A percentile compares a stretch with the other conserved stretches of the same genome.
Evolutionary conservation across 768 basidiomycete species (phyloP).

Genomic region (Collybia nuda): DNA sequence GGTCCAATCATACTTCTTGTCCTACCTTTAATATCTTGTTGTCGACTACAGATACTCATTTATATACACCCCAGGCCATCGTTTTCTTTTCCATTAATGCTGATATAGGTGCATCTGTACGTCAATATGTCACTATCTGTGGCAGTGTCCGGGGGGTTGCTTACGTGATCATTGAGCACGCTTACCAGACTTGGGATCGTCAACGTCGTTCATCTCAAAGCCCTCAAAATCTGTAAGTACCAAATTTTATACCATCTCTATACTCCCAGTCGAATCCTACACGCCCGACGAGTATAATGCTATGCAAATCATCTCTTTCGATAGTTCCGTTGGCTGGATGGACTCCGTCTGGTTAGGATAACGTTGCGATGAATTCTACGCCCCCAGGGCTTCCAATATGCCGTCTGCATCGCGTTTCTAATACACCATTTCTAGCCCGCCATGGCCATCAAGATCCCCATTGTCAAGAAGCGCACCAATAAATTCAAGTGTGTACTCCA

Average conservation of each 20-base stretch:
- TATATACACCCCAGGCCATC: too few relatives aligned
- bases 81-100: too few relatives aligned
- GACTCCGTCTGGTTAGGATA: constrained; percentile 33
- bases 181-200: constrained; percentile 20
- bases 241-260: constrained; percentile 22
- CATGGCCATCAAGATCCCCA: constrained; percentile 55
- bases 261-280: constrained; percentile 12
- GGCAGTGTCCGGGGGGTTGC: constrained; percentile 12
- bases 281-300: constrained; percentile 12
- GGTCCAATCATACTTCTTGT: too few relatives aligned
- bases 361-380: constrained; percentile 8
- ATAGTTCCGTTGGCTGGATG: constrained; percentile 12
- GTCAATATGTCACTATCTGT: not conserved
- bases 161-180: constrained; percentile 28
- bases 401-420: constrained; percentile 15
- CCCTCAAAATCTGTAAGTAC: constrained; percentile 51
- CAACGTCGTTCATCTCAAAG: constrained; percentile 51
- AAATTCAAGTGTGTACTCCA: constrained; percentile 81
- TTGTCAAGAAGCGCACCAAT: constrained; percentile 97
- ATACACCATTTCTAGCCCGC: constrained; percentile 26
- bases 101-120: too few relatives aligned
- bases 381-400: not conserved
- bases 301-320: constrained; percentile 3
- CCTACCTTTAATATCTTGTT: too few relatives aligned
- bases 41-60: too few relatives aligned